Base-by-base conservation (phyloP, 169 alveolate genomes). In the Plasmodium cynomolgi region DNA sequence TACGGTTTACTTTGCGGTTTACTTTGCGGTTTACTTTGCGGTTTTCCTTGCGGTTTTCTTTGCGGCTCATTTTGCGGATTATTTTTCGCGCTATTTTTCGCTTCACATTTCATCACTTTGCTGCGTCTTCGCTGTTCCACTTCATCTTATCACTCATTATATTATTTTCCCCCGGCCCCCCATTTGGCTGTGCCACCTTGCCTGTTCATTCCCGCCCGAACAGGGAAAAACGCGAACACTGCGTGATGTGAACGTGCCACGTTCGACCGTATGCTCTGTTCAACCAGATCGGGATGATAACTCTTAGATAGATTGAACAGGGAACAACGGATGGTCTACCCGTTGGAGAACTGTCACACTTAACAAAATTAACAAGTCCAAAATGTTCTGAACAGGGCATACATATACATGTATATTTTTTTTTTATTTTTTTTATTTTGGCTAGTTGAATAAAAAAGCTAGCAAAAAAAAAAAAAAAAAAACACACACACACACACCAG, bases 401-500 rank as follows among this genome's bases (percentile, higher is more conserved):
- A 62, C 2, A 17, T 56, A 17, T 13, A 17, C 29, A 34, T 75
- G 13, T 75, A 34, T 75, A 1, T 15, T 77, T 77, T 77, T 77
- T 77, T 77, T 54, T 58, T 58, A 8, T 58, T 58, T 77, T 81
- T 47, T 26, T 13, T 44, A 1, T 81, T 81, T 82, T 56, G 13
- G 34, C 50, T 82, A 82, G 90, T 75, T 82, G 37, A 41, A 15
- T 83, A n/a, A 68, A 20, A 68, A 68, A 62, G 34, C 68, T 15
- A 47, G 34, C 68, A 7, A 47, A 68, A 62, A 62, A 82, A 50
- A 82, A 50, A 82, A 80, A 62, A 62, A 62, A 62, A 0, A 58
- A 0, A 58, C 9, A 62, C 11, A 62, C 3, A 62, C 74, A 13
- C n/a, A 44, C 58, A 80, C 73, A 29, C 39, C 29, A 26, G 62